Base-by-base conservation (phyloP, 352 stramenopile genomes). In the Phytopythium oedochilum region DNA sequence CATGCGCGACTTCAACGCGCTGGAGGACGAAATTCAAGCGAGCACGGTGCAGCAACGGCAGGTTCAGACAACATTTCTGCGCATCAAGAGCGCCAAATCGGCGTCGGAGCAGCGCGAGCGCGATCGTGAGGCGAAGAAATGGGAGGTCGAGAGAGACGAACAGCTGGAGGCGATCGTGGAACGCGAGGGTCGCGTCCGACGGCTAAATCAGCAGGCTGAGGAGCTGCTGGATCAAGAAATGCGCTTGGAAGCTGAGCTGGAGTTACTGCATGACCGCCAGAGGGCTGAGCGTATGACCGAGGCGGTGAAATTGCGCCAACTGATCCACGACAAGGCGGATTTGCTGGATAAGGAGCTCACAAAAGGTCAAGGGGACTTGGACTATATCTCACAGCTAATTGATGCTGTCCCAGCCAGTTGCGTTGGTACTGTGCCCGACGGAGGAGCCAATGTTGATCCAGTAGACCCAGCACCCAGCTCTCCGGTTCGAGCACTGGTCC, bases 331-430 rank as follows among this genome's bases (percentile, higher is more conserved):
- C 25, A 65, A 57, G n/a, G 66, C 73, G 8, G 60, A 60, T 8
- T n/a, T 84, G 14, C 49, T 88, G 3, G 74, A 86, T 12, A 54
- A 66, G 3, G 72, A 88, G 55, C 55, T 88, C 20, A 42, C 54
- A 0, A 85, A 83, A 34, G 72, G 65, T 0, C 66, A 67, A 31
- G 26, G 70, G 43, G 77, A 86, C 42, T 28, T 85, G 43, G 74
- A 78, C 2, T 82, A 64, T 26, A 78, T 84, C 18, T 58, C 72
- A 1, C 60, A 78, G 22, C 38, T 85, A 2, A 61, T 85, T 5
- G 63, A 63, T 1, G 63, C 61, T 2, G 42, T 17, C 12, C 42
- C 42, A 18, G 6, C 14, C 14, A 32, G 6, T 31, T 20, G 11
- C 15, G 14, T 2, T 29, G 22, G 5, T 28, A n/a, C n/a, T n/a